Evolutionary conservation across 2,329 filamentous ascomycete genomes (phyloP).

Genomic region (Penicillium aurantiogriseum): DNA sequence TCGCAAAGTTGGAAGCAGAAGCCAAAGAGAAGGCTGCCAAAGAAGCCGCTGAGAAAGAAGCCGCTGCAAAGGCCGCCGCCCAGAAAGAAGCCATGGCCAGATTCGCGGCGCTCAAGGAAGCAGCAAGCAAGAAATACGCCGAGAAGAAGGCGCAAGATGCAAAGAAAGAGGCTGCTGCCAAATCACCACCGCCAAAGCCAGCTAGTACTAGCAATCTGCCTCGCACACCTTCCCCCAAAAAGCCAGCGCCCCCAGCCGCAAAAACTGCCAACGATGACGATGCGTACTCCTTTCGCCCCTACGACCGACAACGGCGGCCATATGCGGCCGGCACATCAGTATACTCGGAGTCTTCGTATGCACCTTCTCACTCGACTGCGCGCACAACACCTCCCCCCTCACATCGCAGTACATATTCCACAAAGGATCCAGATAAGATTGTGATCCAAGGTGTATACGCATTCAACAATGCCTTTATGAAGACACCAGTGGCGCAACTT

Average conservation of each 20-base stretch:
- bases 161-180: slow-evolving; percentile 28
- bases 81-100: slow-evolving; percentile 41
- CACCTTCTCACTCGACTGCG: slow-evolving; percentile 77
- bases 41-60: slow-evolving; percentile 67
- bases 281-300: slow-evolving; percentile 71
- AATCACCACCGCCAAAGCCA: slow-evolving; percentile 37
- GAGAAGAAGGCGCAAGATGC: slow-evolving; percentile 39
- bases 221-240: slow-evolving; percentile 43
- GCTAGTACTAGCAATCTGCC: slow-evolving; percentile 33
- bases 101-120: slow-evolving; percentile 41
- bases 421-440: slow-evolving; percentile 92
- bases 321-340: slow-evolving; percentile 68
- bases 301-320: slow-evolving; percentile 65
- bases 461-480: slow-evolving; percentile 85
- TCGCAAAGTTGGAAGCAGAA: slow-evolving; percentile 33
- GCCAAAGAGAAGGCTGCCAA: slow-evolving; percentile 37
- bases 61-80: slow-evolving; percentile 36
- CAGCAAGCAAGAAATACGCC: slow-evolving; percentile 39
- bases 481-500: slow-evolving; percentile 86
- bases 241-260: slow-evolving; percentile 35
- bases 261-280: slow-evolving; percentile 55
- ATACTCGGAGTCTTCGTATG: slow-evolving; percentile 83
- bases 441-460: slow-evolving; percentile 89
- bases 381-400: slow-evolving; percentile 81
- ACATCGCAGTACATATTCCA: slow-evolving; percentile 74